phyloP scores from a whole-genome alignment of 1,139 yeast species.

The Saccharomyces hybrid region DNA sequence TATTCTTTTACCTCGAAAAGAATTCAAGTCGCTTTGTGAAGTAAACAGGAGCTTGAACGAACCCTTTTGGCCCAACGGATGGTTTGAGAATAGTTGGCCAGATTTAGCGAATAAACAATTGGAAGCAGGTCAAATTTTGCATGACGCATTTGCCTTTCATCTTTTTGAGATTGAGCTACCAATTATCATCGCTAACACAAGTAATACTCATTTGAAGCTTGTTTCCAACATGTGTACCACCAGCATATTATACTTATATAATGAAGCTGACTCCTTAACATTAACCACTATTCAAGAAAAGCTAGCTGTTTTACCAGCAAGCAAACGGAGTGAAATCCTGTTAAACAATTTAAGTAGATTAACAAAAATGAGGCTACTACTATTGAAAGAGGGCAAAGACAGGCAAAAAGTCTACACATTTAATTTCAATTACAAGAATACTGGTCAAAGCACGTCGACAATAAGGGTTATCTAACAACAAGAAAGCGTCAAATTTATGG shows the following conservation, averaged over 20 bases:
- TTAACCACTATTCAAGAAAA: background rate
- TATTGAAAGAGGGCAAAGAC: background rate
- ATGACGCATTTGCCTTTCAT: constrained; percentile 8
- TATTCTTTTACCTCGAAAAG: background rate
- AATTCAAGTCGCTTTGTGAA: constrained; percentile 1
- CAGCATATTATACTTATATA: background rate
- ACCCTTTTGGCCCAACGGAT: constrained; percentile 7
- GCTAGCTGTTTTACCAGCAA: constrained; percentile 1
- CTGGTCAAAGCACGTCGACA: background rate
- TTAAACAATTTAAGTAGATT: background rate
- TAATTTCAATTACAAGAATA: background rate
- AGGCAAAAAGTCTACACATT: background rate
- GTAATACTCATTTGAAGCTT: background rate
- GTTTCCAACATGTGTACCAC: background rate
- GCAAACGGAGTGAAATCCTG: background rate
- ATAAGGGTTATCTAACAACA: background rate
- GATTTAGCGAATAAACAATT: background rate
- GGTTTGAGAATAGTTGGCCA: background rate
- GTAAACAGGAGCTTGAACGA: background rate
- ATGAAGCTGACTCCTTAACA: background rate
- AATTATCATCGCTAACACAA: constrained; percentile 1
- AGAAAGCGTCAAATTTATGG: background rate
- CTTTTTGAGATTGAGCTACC: constrained; percentile 15
- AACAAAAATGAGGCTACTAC: background rate
- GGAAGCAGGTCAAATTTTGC: constrained; percentile 3